Conservation (phyloP, 1,284 basidiomycete genomes). For the Termitomyces sp. region DNA sequence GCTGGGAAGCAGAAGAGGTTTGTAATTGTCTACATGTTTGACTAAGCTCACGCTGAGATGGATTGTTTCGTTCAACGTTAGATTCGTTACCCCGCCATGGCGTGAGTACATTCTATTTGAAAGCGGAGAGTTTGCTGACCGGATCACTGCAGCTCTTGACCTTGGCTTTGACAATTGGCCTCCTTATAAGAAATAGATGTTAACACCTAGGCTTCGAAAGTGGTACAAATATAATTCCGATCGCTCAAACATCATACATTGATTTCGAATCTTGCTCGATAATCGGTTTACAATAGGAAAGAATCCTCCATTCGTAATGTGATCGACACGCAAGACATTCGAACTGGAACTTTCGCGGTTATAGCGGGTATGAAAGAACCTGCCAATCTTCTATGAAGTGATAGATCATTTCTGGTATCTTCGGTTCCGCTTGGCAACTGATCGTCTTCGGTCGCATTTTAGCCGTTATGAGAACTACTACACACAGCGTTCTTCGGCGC, state of each 20-base stretch:
- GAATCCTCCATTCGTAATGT: not conserved
- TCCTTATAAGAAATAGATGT: conserved; percentile 17
- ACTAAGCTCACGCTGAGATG: not conserved
- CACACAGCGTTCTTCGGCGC: not conserved
- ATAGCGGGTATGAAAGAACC: not conserved
- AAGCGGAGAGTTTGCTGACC: conserved; percentile 6
- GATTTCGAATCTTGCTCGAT: not conserved
- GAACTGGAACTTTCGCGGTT: not conserved
- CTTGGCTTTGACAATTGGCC: conserved; percentile 70
- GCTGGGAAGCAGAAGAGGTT: conserved; percentile 66
- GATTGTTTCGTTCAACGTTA: conserved; percentile 14
- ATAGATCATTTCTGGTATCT: not conserved
- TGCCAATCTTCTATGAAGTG: not conserved
- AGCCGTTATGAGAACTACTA: not conserved
- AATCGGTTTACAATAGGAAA: not conserved
- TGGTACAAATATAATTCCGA: not conserved
- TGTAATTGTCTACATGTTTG: conserved; percentile 9
- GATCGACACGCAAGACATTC: not conserved
- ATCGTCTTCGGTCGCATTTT: not conserved
- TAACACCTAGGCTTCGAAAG: not conserved
- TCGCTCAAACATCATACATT: not conserved
- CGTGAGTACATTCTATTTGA: conserved; percentile 37
- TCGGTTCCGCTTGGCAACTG: not conserved
- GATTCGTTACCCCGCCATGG: conserved; percentile 64
- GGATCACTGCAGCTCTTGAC: conserved; percentile 43